phyloP scores from a whole-genome alignment of 2,329 filamentous ascomycete genomes.

The Mycosphaerella arachidis region DNA sequence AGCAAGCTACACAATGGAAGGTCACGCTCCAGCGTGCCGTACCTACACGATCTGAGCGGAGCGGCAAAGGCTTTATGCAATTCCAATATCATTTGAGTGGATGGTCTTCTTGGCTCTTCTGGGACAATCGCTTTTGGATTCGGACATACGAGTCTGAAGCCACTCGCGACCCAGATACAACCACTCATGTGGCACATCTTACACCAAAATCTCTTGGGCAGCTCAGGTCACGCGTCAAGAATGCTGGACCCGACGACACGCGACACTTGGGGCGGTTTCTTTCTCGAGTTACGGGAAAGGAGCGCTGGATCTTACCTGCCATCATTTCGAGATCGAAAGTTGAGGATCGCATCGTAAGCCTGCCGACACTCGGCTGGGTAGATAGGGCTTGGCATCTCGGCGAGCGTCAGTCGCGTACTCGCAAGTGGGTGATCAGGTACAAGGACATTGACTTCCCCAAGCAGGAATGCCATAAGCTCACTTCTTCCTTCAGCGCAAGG shows the following conservation, averaged over 20 bases:
- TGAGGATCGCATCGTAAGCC: neutral
- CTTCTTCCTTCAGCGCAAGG: neutral
- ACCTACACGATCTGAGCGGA: neutral
- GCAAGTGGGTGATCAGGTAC: neutral
- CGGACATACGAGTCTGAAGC: constrained; percentile 33
- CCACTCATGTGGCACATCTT: neutral
- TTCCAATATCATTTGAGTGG: neutral
- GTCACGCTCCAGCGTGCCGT: neutral
- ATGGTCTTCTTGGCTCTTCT: constrained; percentile 41
- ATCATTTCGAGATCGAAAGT: neutral
- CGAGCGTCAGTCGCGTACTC: neutral
- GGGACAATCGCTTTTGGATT: constrained; percentile 56
- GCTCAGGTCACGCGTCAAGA: neutral
- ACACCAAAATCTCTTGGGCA: neutral
- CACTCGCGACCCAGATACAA: neutral
- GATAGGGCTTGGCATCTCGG: neutral
- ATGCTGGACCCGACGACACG: neutral
- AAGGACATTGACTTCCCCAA: neutral
- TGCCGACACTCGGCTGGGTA: neutral
- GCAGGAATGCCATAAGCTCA: neutral
- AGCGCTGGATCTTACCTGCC: constrained; percentile 3
- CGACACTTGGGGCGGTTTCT: neutral
- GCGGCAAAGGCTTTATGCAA: neutral
- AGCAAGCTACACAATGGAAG: neutral
- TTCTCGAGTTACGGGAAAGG: neutral